Percentiles rank a stretch among this genome's conserved stretches.
Evolutionary conservation across 768 basidiomycete species (phyloP).

Genomic region (Podaxis pistillaris): DNA sequence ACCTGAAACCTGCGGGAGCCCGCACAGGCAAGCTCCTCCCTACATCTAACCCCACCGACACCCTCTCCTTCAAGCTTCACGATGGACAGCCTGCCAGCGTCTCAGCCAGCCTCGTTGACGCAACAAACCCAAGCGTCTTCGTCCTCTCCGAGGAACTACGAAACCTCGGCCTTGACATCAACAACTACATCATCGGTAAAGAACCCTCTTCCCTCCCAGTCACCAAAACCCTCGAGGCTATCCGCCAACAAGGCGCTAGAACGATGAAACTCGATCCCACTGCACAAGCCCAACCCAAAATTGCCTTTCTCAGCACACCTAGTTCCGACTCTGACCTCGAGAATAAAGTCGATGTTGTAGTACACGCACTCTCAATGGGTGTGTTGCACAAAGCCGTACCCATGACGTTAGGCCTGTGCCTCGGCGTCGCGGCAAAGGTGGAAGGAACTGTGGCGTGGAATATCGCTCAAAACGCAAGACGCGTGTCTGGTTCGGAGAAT

Average conservation of each 20-base stretch:
- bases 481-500: slow-evolving; percentile 17
- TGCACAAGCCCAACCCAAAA: slow-evolving; percentile 69
- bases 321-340: slow-evolving; percentile 18
- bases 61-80: slow-evolving; percentile 30
- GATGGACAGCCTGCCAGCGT: slow-evolving; percentile 18
- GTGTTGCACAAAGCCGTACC: slow-evolving; percentile 69
- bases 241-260: slow-evolving; percentile 54
- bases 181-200: slow-evolving; percentile 33
- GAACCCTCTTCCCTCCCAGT: slow-evolving; percentile 23
- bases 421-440: slow-evolving; percentile 61
- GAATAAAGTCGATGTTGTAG: slow-evolving; percentile 44
- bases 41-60: slow-evolving; percentile 48
- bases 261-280: slow-evolving; percentile 64
- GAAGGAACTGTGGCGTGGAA: slow-evolving; percentile 55
- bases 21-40: slow-evolving; percentile 72
- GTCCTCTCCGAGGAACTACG: slow-evolving; percentile 44
- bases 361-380: slow-evolving; percentile 70
- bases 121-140: slow-evolving; percentile 75
- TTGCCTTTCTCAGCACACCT: slow-evolving; percentile 51
- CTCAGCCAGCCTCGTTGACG: slow-evolving; percentile 60
- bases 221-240: slow-evolving; percentile 41
- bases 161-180: slow-evolving; percentile 30
- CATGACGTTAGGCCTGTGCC: slow-evolving; percentile 70
- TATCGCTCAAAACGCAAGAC: slow-evolving; percentile 34
- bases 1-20: slow-evolving; percentile 64